These are phyloP conservation scores for Rosa rugosa DNA, from an alignment of 306 rosid species.

Conservation along the genomic window DNA sequence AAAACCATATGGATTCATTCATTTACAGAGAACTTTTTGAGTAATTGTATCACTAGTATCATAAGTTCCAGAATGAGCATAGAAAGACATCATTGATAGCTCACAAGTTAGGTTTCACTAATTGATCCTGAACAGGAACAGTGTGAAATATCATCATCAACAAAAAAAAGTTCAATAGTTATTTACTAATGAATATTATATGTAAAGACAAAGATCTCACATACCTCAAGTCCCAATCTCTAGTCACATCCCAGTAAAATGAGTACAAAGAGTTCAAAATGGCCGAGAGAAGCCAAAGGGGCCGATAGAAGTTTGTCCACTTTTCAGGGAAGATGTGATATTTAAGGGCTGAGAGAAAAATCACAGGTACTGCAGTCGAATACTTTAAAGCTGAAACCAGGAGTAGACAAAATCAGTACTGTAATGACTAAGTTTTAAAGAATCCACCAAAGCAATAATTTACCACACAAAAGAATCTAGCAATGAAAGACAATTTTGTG, in stretches of 20 bases:
- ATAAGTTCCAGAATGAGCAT: not conserved
- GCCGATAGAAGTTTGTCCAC: constrained; percentile 91
- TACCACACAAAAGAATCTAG: not conserved
- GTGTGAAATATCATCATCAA: not conserved
- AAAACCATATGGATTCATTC: not conserved
- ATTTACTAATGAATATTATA: not conserved
- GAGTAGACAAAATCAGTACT: constrained; percentile 38
- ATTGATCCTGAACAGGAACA: not conserved
- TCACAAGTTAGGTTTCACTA: not conserved
- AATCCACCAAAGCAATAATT: not conserved
- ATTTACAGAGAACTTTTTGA: not conserved
- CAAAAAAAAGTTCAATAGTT: not conserved
- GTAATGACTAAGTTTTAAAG: constrained; percentile 3
- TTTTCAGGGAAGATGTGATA: constrained; percentile 80
- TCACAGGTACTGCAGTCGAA: constrained; percentile 94
- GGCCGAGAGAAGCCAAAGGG: constrained; percentile 94
- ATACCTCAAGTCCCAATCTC: constrained; percentile 99
- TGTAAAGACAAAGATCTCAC: constrained; percentile 28
- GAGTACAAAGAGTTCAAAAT: constrained; percentile 88
- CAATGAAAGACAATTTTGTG: not conserved
- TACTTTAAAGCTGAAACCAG: constrained; percentile 88
- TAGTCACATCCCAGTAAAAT: constrained; percentile 96
- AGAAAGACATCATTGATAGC: not conserved
- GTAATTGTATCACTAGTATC: not conserved
- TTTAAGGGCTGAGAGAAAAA: constrained; percentile 90